These are phyloP conservation scores for Murraya koenigii DNA, from an alignment of 345 rosid species.

Conservation along the genomic window DNA sequence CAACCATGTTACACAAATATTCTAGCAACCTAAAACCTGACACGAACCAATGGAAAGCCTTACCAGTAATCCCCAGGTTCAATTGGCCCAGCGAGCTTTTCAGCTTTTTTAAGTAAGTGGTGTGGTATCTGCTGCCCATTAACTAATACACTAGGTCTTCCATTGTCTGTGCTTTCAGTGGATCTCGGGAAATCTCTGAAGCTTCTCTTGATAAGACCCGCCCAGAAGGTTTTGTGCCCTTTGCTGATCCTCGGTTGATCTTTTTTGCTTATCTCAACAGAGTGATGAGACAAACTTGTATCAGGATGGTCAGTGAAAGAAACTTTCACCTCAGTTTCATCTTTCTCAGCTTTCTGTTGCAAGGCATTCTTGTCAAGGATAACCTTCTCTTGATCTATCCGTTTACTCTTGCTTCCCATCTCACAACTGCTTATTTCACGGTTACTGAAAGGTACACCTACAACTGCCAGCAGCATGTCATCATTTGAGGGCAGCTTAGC, in stretches of 20 bases:
- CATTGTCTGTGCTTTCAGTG: slow-evolving; percentile 29
- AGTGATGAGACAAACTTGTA: slow-evolving; percentile 38
- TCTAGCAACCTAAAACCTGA: background rate
- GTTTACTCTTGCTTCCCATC: slow-evolving; percentile 26
- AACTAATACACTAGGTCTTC: slow-evolving; percentile 42
- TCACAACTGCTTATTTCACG: slow-evolving; percentile 34
- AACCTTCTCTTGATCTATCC: slow-evolving; percentile 31
- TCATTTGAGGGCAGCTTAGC: slow-evolving; percentile 28
- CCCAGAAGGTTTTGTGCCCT: slow-evolving; percentile 41
- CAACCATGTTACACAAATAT: background rate
- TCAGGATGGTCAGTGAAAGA: slow-evolving; percentile 35
- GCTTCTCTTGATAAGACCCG: slow-evolving; percentile 35
- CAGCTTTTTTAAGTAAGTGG: slow-evolving; percentile 46
- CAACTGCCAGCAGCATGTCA: slow-evolving; percentile 23
- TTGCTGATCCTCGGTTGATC: slow-evolving; percentile 25
- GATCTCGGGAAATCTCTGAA: slow-evolving; percentile 27
- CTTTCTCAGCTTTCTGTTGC: slow-evolving; percentile 40
- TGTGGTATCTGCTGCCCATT: slow-evolving; percentile 61
- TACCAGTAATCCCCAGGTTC: slow-evolving; percentile 78
- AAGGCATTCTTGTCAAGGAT: slow-evolving; percentile 31
- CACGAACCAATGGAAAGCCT: background rate
- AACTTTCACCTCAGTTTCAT: slow-evolving; percentile 42
- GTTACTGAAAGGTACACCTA: slow-evolving; percentile 41
- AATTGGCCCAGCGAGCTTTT: slow-evolving; percentile 71
- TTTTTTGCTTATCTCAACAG: slow-evolving; percentile 34